These are phyloP conservation scores for Kazachstania bromeliacearum DNA, from an alignment of 805 yeast genomes.

Conservation along the genomic window DNA sequence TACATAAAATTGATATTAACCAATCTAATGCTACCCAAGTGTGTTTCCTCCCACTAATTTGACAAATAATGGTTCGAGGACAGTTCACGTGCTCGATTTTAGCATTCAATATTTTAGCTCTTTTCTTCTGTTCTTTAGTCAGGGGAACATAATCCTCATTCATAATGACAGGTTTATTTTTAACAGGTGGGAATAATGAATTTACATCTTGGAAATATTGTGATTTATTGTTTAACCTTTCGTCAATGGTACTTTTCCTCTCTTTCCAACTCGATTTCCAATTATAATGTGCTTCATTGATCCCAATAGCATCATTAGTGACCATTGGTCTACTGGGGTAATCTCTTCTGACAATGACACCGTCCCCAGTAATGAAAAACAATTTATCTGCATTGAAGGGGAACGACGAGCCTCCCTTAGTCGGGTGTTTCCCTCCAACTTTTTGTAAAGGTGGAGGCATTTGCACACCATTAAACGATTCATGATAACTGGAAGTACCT, in stretches of 20 bases:
- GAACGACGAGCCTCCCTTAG: not conserved
- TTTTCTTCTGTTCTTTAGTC: slow-evolving; percentile 14
- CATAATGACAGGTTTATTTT: not conserved
- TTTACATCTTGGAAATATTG: slow-evolving; percentile 15
- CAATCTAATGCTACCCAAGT: slow-evolving; percentile 79
- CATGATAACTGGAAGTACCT: slow-evolving; percentile 13
- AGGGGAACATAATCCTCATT: slow-evolving; percentile 9
- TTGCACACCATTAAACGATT: slow-evolving; percentile 16
- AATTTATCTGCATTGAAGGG: slow-evolving; percentile 4
- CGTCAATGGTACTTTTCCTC: slow-evolving; percentile 8
- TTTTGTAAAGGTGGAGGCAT: slow-evolving; percentile 6
- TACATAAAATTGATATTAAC: slow-evolving; percentile 42
- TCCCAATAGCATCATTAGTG: slow-evolving; percentile 20
- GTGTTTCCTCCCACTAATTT: slow-evolving; percentile 60
- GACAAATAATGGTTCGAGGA: slow-evolving; percentile 47
- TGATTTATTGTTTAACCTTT: slow-evolving; percentile 8
- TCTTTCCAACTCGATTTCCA: slow-evolving; percentile 17
- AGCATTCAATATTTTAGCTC: slow-evolving; percentile 10
- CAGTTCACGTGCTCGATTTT: slow-evolving; percentile 16
- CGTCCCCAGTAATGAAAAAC: slow-evolving; percentile 18
- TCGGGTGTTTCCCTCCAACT: not conserved
- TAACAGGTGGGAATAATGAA: slow-evolving; percentile 9
- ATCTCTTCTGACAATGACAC: slow-evolving; percentile 23
- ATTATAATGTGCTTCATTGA: slow-evolving; percentile 14
- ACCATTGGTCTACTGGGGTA: slow-evolving; percentile 26